Evolutionary conservation across 495 filamentous ascomycete genomes (phyloP).

Genomic region (Pseudoneurospora amorphoporcata): DNA sequence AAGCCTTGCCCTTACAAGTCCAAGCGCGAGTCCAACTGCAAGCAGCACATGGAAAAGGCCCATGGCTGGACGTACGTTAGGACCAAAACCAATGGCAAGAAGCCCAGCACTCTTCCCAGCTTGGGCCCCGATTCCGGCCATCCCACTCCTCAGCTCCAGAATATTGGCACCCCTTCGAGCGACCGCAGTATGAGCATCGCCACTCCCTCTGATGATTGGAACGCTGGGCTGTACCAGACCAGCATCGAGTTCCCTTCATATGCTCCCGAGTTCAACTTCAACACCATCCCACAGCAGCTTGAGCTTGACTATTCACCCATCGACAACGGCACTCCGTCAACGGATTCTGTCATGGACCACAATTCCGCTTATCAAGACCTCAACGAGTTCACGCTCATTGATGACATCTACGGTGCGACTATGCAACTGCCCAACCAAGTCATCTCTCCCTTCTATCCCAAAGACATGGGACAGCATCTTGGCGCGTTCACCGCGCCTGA

Average conservation of each 20-base stretch:
- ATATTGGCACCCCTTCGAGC: constrained; percentile 39
- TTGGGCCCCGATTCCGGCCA: constrained; percentile 24
- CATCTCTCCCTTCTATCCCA: constrained; percentile 25
- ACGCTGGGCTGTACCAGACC: constrained; percentile 16
- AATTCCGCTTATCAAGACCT: constrained; percentile 37
- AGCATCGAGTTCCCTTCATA: constrained; percentile 34
- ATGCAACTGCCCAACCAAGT: constrained; percentile 32
- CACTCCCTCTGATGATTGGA: constrained; percentile 34
- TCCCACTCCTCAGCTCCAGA: constrained; percentile 44
- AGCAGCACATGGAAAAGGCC: constrained; percentile 99
- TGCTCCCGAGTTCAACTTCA: constrained; percentile 27
- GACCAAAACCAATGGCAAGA: constrained; percentile 75
- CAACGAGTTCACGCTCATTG: constrained; percentile 37
- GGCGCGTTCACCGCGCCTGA: constrained; percentile 21
- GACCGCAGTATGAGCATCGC: constrained; percentile 31
- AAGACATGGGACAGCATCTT: constrained; percentile 27
- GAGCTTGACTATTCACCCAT: constrained; percentile 40
- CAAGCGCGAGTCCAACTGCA: constrained; percentile 95
- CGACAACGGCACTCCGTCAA: constrained; percentile 37
- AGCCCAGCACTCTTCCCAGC: constrained; percentile 23
- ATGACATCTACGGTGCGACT: constrained; percentile 46
- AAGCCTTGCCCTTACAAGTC: constrained; percentile 83
- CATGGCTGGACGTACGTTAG: constrained; percentile 85
- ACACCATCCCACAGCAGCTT: constrained; percentile 30
- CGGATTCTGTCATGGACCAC: constrained; percentile 33